Evolutionary conservation across 2,329 filamentous ascomycete species (phyloP).

Genomic region (Colletotrichum echinochloae): DNA sequence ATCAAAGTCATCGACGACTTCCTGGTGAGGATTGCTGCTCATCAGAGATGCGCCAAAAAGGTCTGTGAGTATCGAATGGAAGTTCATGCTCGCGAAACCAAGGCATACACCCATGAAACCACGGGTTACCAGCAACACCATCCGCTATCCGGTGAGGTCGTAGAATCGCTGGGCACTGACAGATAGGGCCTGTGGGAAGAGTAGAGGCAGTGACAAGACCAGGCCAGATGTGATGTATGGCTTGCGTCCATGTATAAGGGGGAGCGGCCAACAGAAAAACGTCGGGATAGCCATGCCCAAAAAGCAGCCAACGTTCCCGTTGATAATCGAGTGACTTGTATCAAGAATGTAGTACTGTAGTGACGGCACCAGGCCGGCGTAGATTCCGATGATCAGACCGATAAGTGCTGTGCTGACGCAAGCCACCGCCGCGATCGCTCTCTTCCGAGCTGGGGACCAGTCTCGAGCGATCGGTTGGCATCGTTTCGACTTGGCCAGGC

Average conservation of each 20-base stretch:
- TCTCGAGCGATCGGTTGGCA: constrained; percentile 77
- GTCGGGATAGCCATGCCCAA: constrained; percentile 77
- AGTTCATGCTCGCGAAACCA: constrained; percentile 83
- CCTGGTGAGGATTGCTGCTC: constrained; percentile 78
- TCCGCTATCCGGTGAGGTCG: constrained; percentile 66
- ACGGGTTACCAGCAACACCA: constrained; percentile 72
- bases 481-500: constrained; percentile 65
- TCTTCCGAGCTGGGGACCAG: constrained; percentile 75
- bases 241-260: constrained; percentile 80
- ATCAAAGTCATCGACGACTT: constrained; percentile 75
- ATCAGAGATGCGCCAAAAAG: constrained; percentile 82
- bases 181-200: constrained; percentile 80
- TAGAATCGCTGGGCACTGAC: constrained; percentile 69
- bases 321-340: constrained; percentile 72
- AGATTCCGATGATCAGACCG: constrained; percentile 79
- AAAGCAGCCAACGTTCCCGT: constrained; percentile 81
- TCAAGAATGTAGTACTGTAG: constrained; percentile 84
- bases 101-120: constrained; percentile 75
- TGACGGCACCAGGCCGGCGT: constrained; percentile 81
- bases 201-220: constrained; percentile 75
- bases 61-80: constrained; percentile 77
- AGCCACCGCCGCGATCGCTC: constrained; percentile 75
- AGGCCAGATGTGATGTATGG: constrained; percentile 80
- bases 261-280: constrained; percentile 79
- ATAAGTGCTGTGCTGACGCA: constrained; percentile 80